Evolutionary conservation across 208 protist species (phyloP).

Genomic region (Crithidia mellificae): DNA sequence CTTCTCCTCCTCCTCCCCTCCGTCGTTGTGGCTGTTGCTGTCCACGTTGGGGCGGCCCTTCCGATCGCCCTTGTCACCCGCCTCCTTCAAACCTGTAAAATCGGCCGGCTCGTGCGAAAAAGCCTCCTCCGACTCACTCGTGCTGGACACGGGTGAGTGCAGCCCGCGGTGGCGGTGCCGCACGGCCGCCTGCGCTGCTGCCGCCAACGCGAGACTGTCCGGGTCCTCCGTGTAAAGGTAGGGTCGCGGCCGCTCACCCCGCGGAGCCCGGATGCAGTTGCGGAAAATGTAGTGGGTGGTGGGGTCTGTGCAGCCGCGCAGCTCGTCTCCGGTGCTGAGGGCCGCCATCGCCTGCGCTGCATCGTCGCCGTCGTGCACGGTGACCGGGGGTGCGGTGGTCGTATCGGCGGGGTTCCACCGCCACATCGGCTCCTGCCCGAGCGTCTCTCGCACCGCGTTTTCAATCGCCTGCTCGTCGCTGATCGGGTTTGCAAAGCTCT

Average conservation of each 20-base stretch:
- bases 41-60: background rate
- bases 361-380: slow-evolving; percentile 11
- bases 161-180: slow-evolving; percentile 4
- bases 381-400: background rate
- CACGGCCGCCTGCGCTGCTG: slow-evolving; percentile 12
- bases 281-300: slow-evolving; percentile 35
- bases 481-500: slow-evolving; percentile 37
- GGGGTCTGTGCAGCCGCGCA: slow-evolving; percentile 9
- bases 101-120: slow-evolving; percentile 1
- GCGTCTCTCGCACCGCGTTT: slow-evolving; percentile 30
- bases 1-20: background rate
- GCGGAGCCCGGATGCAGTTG: slow-evolving; percentile 32
- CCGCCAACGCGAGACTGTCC: slow-evolving; percentile 1
- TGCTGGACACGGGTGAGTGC: background rate
- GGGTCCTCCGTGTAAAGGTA: slow-evolving; percentile 13
- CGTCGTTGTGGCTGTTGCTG: too few relatives aligned
- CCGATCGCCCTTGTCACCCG: background rate
- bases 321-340: slow-evolving; percentile 17
- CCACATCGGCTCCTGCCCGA: slow-evolving; percentile 29
- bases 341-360: slow-evolving; percentile 4
- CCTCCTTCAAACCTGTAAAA: background rate
- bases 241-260: slow-evolving; percentile 10
- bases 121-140: slow-evolving; percentile 1
- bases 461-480: slow-evolving; percentile 34
- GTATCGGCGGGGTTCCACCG: background rate